Percentiles rank a stretch among this genome's conserved stretches.
phyloP scores from a whole-genome alignment of 345 rosid species.

The Gossypium mustelinum region DNA sequence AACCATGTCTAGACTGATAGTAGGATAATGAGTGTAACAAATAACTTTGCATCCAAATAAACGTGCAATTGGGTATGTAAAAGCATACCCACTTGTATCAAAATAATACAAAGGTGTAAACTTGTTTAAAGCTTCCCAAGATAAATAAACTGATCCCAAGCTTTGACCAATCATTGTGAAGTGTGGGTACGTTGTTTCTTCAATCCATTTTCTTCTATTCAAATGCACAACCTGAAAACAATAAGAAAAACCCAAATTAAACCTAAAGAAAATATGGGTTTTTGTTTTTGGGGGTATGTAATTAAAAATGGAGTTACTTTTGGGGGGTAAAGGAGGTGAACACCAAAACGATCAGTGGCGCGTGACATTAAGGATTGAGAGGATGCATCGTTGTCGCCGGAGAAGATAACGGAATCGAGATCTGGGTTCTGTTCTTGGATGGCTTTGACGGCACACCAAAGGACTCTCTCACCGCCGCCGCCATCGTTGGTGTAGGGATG shows the following conservation, averaged over 20 bases:
- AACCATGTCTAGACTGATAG: conserved; percentile 87
- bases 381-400: conserved; percentile 76
- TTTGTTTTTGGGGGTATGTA: background rate
- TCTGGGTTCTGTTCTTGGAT: conserved; percentile 71
- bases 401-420: conserved; percentile 62
- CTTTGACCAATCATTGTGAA: conserved; percentile 98
- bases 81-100: conserved; percentile 92
- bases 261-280: background rate
- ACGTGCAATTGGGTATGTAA: conserved; percentile 84
- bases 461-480: conserved; percentile 95
- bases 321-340: conserved; percentile 59
- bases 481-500: conserved; percentile 97
- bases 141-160: conserved; percentile 78
- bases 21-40: conserved; percentile 94
- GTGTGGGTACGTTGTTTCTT: conserved; percentile 73
- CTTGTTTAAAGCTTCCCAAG: conserved; percentile 86
- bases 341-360: conserved; percentile 81
- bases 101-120: conserved; percentile 64
- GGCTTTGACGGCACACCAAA: conserved; percentile 94
- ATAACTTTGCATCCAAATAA: conserved; percentile 92
- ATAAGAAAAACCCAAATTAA: background rate
- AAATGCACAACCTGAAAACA: conserved; percentile 69
- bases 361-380: conserved; percentile 54
- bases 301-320: conserved; percentile 35
- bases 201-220: conserved; percentile 71